Evolutionary conservation across 1,139 yeast genomes (phyloP).

Genomic region (Arxiozyma heterogenica): DNA sequence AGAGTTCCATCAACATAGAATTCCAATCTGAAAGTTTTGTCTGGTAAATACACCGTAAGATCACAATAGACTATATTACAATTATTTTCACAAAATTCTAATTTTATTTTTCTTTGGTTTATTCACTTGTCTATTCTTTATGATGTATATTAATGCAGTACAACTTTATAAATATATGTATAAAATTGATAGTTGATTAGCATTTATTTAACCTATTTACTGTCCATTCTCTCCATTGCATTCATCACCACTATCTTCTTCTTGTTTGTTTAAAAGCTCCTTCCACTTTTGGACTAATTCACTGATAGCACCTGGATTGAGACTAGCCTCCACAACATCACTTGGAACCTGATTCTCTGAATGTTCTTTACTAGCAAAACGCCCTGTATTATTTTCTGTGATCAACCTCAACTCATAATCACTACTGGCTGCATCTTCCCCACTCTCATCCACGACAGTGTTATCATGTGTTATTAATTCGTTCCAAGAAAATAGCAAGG

Average conservation of each 20-base stretch:
- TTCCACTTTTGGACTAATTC: slow-evolving; percentile 59
- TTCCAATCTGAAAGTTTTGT: slow-evolving; percentile 38
- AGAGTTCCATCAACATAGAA: slow-evolving; percentile 31
- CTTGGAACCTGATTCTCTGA: slow-evolving; percentile 86
- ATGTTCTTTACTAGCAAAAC: slow-evolving; percentile 73
- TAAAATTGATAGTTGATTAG: background rate
- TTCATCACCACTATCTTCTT: slow-evolving; percentile 18
- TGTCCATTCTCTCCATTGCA: slow-evolving; percentile 1
- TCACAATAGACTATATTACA: no score
- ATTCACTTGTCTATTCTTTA: background rate
- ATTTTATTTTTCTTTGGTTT: background rate
- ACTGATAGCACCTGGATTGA: slow-evolving; percentile 53
- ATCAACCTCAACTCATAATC: slow-evolving; percentile 57
- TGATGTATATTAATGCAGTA: background rate
- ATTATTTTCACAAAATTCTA: no score
- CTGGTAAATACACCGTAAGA: slow-evolving; percentile 23
- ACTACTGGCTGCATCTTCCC: slow-evolving; percentile 17
- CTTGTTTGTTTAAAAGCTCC: slow-evolving; percentile 30
- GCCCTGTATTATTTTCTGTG: slow-evolving; percentile 53
- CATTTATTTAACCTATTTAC: background rate
- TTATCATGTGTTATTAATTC: slow-evolving; percentile 39
- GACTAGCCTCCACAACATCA: slow-evolving; percentile 78
- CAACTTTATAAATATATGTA: background rate
- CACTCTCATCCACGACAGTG: slow-evolving; percentile 2
- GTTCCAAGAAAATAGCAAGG: slow-evolving; percentile 75